Evolutionary conservation across 1,284 basidiomycete species (phyloP).

Genomic region (Laetiporus sulphureus): DNA sequence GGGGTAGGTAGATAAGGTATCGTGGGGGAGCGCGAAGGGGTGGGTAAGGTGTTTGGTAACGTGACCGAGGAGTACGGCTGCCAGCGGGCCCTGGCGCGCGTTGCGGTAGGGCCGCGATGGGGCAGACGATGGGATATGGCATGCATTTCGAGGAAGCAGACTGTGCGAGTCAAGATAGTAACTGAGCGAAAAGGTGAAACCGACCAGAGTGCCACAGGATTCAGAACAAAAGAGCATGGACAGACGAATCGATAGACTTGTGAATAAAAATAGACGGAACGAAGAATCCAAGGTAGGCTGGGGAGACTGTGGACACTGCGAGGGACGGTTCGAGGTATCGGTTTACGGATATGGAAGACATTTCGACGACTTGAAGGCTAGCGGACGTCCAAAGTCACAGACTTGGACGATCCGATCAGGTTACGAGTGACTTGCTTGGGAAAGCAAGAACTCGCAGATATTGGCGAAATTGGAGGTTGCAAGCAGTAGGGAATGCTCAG

Average conservation of each 20-base stretch:
- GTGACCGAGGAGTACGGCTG: constrained; percentile 55
- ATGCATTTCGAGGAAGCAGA: constrained; percentile 36
- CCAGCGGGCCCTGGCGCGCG: constrained; percentile 63
- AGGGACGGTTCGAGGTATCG: constrained; percentile 22
- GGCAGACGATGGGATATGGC: constrained; percentile 52
- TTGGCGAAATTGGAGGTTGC: background rate
- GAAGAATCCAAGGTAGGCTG: constrained; percentile 4
- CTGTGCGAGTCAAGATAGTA: no score
- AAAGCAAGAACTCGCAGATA: constrained; percentile 17
- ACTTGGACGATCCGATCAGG: constrained; percentile 26
- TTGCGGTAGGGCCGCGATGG: constrained; percentile 61
- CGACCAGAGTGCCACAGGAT: constrained; percentile 14
- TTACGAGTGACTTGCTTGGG: constrained; percentile 18
- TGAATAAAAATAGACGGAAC: constrained; percentile 18
- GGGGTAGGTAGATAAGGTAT: constrained; percentile 51
- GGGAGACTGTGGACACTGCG: constrained; percentile 1
- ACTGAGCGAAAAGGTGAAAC: constrained; percentile 10
- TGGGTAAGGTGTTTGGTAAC: constrained; percentile 25
- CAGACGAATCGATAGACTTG: constrained; percentile 11
- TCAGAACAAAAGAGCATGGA: constrained; percentile 24
- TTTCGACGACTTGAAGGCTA: constrained; percentile 16
- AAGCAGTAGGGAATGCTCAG: background rate
- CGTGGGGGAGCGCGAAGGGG: constrained; percentile 39
- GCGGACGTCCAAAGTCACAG: constrained; percentile 27
- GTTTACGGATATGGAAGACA: constrained; percentile 15